A percentile compares a stretch with the other conserved stretches of the same genome.
These are phyloP conservation scores for Pseudocercospora cruenta DNA, from an alignment of 2,329 filamentous ascomycete species.

Conservation along the genomic window DNA sequence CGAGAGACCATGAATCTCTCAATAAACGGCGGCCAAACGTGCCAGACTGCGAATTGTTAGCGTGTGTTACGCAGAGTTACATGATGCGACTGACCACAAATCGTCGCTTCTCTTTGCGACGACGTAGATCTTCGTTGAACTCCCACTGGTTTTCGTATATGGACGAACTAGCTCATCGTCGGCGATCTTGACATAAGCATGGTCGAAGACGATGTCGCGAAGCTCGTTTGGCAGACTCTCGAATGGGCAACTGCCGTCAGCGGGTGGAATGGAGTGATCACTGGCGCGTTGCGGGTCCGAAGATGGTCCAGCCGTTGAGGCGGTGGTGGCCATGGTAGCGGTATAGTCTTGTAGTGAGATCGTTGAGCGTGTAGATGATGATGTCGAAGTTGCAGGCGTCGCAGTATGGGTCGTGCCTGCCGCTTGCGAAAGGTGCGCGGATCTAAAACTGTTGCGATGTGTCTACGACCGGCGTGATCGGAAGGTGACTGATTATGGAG, in stretches of 20 bases:
- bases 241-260: neutral
- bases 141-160: neutral
- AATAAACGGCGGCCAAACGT: neutral
- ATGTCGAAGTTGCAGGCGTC: no score
- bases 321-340: no score
- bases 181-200: neutral
- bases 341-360: no score
- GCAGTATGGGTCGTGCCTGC: no score
- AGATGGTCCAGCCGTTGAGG: neutral
- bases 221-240: neutral
- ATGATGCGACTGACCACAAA: neutral
- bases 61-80: no score
- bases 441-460: no score
- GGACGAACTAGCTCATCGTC: neutral
- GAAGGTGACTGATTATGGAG: no score
- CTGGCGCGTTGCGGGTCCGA: no score
- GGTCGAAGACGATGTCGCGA: neutral
- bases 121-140: neutral
- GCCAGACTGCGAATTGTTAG: neutral
- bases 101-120: neutral
- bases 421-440: no score
- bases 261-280: constrained; percentile 2
- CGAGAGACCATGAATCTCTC: constrained; percentile 5
- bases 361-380: no score
- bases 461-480: no score